Conservation (phyloP, 257 asterid species). For the Linderniella brevidens region DNA sequence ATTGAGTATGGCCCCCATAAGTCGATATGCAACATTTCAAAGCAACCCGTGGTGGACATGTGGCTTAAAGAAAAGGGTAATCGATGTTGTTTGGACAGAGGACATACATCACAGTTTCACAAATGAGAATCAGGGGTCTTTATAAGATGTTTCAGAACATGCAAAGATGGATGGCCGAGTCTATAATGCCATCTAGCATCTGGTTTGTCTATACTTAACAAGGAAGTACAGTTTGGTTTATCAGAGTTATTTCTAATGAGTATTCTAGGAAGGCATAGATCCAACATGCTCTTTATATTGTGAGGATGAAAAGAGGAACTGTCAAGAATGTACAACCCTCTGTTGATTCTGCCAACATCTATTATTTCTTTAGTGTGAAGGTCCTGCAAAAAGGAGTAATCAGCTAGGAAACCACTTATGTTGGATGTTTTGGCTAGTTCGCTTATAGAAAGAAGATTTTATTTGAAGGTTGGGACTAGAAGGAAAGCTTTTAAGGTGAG, state of each 20-base stretch:
- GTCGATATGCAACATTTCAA: neutral
- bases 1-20: neutral
- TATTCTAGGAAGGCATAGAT: too few relatives aligned
- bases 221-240: too few relatives aligned
- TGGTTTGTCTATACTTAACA: neutral
- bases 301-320: conserved; percentile 2
- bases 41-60: neutral
- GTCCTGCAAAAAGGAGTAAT: too few relatives aligned
- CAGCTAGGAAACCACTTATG: too few relatives aligned
- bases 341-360: too few relatives aligned
- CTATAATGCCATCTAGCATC: neutral
- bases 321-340: neutral
- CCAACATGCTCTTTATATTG: too few relatives aligned
- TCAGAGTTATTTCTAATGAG: too few relatives aligned
- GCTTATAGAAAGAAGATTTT: neutral
- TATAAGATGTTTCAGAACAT: neutral
- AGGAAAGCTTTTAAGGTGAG: too few relatives aligned
- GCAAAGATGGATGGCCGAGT: neutral
- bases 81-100: neutral
- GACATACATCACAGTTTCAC: neutral
- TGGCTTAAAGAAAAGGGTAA: neutral
- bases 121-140: neutral
- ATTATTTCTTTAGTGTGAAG: too few relatives aligned
- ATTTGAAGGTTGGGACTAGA: neutral
- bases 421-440: neutral